Conservation (phyloP, 1,284 basidiomycete genomes). For the Melanopsichium pennsylvanicum region DNA sequence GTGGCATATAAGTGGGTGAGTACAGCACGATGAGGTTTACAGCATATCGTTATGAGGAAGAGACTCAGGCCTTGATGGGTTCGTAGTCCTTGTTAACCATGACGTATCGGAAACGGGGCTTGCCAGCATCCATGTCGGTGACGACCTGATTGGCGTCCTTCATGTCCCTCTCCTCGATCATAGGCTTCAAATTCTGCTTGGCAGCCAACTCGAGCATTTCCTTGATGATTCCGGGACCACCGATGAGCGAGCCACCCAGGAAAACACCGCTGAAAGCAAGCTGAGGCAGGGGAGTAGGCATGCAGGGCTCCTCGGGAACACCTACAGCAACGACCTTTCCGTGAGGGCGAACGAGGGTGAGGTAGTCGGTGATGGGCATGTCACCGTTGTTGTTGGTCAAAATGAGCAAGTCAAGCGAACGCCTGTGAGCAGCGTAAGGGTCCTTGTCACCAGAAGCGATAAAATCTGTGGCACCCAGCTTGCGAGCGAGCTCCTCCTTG, state of each 20-base stretch:
- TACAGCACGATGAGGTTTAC: too few relatives aligned
- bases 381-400: conserved; percentile 67
- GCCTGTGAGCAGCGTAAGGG: conserved; percentile 53
- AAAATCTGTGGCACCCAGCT: conserved; percentile 56
- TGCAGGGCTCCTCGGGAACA: conserved; percentile 60
- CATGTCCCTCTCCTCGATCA: conserved; percentile 55
- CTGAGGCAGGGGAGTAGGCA: conserved; percentile 51
- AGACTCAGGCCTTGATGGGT: conserved; percentile 24
- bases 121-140: conserved; percentile 50
- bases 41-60: neutral
- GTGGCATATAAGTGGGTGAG: too few relatives aligned
- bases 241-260: conserved; percentile 56
- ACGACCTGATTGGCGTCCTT: conserved; percentile 54
- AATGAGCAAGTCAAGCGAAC: conserved; percentile 68
- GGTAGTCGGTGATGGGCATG: conserved; percentile 66
- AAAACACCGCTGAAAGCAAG: conserved; percentile 49
- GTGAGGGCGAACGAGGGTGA: conserved; percentile 66
- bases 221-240: conserved; percentile 61
- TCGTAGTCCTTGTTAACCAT: conserved; percentile 67
- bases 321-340: conserved; percentile 68
- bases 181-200: conserved; percentile 49
- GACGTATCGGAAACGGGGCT: conserved; percentile 67
- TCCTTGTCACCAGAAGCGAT: conserved; percentile 46
- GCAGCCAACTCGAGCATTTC: conserved; percentile 60
- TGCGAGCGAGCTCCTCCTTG: conserved; percentile 50